Conservation (phyloP, 495 filamentous ascomycete genomes). For the Acidiella bohemica region DNA sequence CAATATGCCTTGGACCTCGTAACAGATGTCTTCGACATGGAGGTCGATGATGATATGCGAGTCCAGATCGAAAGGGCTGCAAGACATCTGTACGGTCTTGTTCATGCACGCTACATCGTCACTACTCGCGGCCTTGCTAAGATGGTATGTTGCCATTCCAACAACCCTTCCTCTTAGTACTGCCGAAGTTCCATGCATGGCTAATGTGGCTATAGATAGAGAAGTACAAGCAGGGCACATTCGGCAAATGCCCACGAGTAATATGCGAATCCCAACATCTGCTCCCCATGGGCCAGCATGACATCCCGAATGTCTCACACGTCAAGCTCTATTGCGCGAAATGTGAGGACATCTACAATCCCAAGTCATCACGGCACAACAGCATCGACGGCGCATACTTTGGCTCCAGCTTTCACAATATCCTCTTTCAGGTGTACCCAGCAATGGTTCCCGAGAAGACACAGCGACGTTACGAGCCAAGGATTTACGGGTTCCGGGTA, state of each 20-base stretch:
- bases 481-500: constrained; percentile 87
- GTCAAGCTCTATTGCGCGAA: constrained; percentile 94
- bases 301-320: constrained; percentile 67
- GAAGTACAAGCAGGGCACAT: constrained; percentile 96
- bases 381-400: constrained; percentile 97
- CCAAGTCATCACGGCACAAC: constrained; percentile 91
- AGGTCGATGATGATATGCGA: constrained; percentile 95
- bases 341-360: constrained; percentile 98
- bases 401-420: constrained; percentile 94
- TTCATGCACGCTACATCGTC: constrained; percentile 95
- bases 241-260: constrained; percentile 95
- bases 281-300: constrained; percentile 82
- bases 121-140: constrained; percentile 88
- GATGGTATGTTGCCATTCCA: constrained; percentile 53
- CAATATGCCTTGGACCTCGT: constrained; percentile 98
- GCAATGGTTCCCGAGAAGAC: constrained; percentile 74
- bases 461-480: constrained; percentile 70
- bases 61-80: constrained; percentile 98
- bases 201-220: constrained; percentile 65
- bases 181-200: constrained; percentile 4
- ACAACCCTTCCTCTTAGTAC: background rate
- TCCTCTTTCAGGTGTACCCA: constrained; percentile 96
- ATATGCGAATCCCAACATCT: constrained; percentile 84
- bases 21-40: constrained; percentile 98
- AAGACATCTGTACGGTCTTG: constrained; percentile 86